Conservation (phyloP, 495 filamentous ascomycete species). For the Daldinia bambusicola region DNA sequence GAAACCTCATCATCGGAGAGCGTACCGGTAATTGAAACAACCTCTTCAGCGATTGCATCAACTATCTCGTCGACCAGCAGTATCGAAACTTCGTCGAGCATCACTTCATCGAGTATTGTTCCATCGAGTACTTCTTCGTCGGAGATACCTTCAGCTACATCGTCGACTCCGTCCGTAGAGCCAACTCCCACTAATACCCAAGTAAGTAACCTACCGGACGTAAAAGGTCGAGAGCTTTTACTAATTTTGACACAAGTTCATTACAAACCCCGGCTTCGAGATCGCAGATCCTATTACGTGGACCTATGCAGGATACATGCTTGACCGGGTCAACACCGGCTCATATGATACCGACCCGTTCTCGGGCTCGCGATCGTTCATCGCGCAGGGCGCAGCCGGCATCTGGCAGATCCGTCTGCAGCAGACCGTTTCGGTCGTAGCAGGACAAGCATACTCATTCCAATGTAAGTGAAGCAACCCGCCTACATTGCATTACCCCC, state of each 20-base stretch:
- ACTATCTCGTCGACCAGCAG: neutral
- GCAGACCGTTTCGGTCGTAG: neutral
- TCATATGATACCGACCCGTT: neutral
- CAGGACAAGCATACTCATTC: conserved; percentile 2
- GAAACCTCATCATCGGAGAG: neutral
- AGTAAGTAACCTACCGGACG: neutral
- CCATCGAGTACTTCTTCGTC: neutral
- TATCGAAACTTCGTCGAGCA: neutral
- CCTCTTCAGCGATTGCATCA: neutral
- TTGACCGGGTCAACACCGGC: neutral
- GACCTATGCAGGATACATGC: neutral
- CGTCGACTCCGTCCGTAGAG: neutral
- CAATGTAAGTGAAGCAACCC: neutral
- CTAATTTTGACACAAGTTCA: neutral
- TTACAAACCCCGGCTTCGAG: neutral
- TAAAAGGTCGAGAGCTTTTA: neutral
- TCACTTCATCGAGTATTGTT: neutral
- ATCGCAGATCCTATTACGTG: neutral
- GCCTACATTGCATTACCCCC: neutral
- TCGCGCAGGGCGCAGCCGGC: neutral
- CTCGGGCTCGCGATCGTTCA: neutral
- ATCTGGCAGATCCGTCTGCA: conserved; percentile 1
- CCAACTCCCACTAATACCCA: neutral
- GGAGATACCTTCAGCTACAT: neutral
- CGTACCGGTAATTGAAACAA: neutral